Conservation (phyloP, 768 basidiomycete species). For the Pleurotus giganteus region DNA sequence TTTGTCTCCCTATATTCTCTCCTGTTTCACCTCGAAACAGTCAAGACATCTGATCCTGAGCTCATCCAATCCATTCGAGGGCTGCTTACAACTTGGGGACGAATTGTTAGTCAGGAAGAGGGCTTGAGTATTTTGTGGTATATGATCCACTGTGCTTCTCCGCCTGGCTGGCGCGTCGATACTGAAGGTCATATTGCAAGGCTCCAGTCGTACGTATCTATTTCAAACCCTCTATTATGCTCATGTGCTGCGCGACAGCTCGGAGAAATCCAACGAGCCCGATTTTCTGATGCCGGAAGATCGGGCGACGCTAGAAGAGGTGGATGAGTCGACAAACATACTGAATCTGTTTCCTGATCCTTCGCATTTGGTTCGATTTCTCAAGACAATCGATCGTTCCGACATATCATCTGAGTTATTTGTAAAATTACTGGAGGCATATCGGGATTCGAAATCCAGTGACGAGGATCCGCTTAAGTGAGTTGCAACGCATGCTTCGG, state of each 20-base stretch:
- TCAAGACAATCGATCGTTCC: slow-evolving; percentile 62
- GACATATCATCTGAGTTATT: slow-evolving; percentile 77
- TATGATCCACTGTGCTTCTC: slow-evolving; percentile 49
- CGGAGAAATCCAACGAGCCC: slow-evolving; percentile 24
- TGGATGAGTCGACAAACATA: slow-evolving; percentile 51
- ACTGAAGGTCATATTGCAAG: slow-evolving; percentile 49
- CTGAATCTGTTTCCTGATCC: slow-evolving; percentile 79
- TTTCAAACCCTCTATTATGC: slow-evolving; percentile 1
- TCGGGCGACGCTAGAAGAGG: slow-evolving; percentile 37
- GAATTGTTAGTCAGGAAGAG: slow-evolving; percentile 52
- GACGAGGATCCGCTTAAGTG: slow-evolving; percentile 55
- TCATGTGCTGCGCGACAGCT: slow-evolving; percentile 17
- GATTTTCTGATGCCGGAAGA: slow-evolving; percentile 54
- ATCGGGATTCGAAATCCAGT: slow-evolving; percentile 44
- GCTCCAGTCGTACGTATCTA: slow-evolving; percentile 40
- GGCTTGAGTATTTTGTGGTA: slow-evolving; percentile 57
- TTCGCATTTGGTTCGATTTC: slow-evolving; percentile 57
- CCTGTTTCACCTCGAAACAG: slow-evolving; percentile 47
- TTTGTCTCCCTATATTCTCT: slow-evolving; percentile 66
- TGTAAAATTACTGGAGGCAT: slow-evolving; percentile 68
- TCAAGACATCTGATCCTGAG: slow-evolving; percentile 62
- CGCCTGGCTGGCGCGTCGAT: slow-evolving; percentile 54
- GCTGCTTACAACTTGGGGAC: slow-evolving; percentile 73
- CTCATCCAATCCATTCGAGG: slow-evolving; percentile 58
- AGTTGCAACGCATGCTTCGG: slow-evolving; percentile 11